Base-by-base conservation (phyloP, 768 basidiomycete genomes). In the Kwoniella pini region DNA sequence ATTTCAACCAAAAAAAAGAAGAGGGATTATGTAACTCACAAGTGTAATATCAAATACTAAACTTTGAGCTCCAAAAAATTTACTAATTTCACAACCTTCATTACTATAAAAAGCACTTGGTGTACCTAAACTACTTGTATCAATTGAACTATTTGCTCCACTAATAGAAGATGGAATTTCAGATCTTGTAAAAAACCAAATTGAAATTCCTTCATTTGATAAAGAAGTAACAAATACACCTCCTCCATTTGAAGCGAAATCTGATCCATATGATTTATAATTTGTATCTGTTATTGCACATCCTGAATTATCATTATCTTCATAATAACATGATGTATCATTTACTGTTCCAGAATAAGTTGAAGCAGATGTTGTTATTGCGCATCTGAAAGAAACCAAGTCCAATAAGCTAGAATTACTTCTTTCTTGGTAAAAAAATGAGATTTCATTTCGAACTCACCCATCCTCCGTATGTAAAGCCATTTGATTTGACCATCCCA, bases 141-240 rank as follows among this genome's bases (percentile, higher is more conserved):
- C 58, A 26, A 55, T 54, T 7, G n/a, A 21, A 26, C 21, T 21
- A n/a, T 40, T 49, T 4, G 57, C 57, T 5, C 38, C 22, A 9
- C 30, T 26, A 4, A 56, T 12, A 6, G 50, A 64, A n/a, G 27
- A 45, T 30, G 59, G 56, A 19, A 61, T 62, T 43, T 52, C 58
- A 24, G 49, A 31, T 33, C 31, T 46, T 7, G 33, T 24, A 12
- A 86, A 85, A 80, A 87, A 87, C 87, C 87, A 88, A 26, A 86
- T 80, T 2, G 84, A 85, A 65, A 70, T 71, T 9, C 60, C 67
- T 13, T 76, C 80, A 24, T 81, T 74, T 1, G 88, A 87, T 58
- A 86, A 85, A 74, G 89, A 87, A 1, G 88, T 88, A 22, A 88
- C 85, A 63, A 83, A 91, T 13, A 88, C 83, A 10, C 90, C 90